Base-by-base conservation (phyloP, 192 early-diverging fungal species). In the Coemansia sp. region DNA sequence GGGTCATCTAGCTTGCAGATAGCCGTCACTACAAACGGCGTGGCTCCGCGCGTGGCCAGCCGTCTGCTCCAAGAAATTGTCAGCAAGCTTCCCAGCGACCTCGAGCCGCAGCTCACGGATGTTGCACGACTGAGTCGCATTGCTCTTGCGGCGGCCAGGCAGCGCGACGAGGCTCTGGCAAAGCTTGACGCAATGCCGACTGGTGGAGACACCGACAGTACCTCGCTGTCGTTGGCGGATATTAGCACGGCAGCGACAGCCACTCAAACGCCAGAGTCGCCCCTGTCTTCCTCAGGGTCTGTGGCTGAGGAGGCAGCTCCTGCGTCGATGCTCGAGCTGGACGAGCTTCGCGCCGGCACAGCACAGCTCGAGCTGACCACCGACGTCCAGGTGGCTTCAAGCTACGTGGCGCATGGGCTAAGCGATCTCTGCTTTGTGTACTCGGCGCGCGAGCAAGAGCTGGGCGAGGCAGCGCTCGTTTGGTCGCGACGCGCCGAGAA, bases 401-500 rank as follows among this genome's bases (percentile, higher is more conserved):
- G 88, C 16, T 89, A 92, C 67, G 82, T 95, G 15, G 89, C 92
- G 6, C 93, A 94, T 70, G 86, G 84, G 27, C 84, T 97, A 8
- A 90, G 88, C 74, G 89, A 93, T 67, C 75, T 94, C 55, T 83
- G 89, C 44, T 97, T 94, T 82, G 86, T 96, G 64, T 97, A 95
- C 78, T 87, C 92, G 27, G 89, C 89, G 7, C 78, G 85, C 32
- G 82, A 82, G 22, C 76, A 89, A 43, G 75, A 68, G 3, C 71
- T 90, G 44, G 94, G 94, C 55, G 71, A 89, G 38, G 76, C 79
- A 4, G 71, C 89, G 15, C 74, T 86, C 40, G 76, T 83, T 13
- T 95, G 91, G 94, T 74, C 91, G 53, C 71, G 83, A 43, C 69
- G 80, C 30, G 85, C 80, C n/a, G 67, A 88, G 32, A 74, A 78